Evolutionary conservation across 2,329 filamentous ascomycete genomes (phyloP).

Genomic region (Cladobotryum mycophilum): DNA sequence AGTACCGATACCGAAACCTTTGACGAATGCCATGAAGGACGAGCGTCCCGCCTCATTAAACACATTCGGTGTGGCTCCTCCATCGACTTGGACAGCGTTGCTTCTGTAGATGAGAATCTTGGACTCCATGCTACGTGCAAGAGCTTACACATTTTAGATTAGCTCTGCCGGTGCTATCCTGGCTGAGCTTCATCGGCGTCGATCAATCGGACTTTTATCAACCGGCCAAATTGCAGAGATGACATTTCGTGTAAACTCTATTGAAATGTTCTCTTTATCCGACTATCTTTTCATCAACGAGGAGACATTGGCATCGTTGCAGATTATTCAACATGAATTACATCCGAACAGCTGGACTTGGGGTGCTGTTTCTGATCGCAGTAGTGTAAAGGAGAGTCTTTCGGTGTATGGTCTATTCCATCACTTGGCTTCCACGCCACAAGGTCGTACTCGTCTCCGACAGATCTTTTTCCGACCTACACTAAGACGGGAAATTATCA

Average conservation of each 20-base stretch:
- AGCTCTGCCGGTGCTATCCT: slow-evolving; percentile 85
- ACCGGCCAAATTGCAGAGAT: slow-evolving; percentile 47
- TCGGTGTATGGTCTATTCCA: slow-evolving; percentile 82
- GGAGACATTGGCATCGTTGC: slow-evolving; percentile 75
- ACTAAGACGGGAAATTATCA: slow-evolving; percentile 60
- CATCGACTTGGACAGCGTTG: slow-evolving; percentile 66
- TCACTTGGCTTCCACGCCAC: slow-evolving; percentile 65
- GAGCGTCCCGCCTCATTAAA: slow-evolving; percentile 50
- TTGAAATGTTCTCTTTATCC: slow-evolving; percentile 70
- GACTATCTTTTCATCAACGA: slow-evolving; percentile 69
- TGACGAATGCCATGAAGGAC: slow-evolving; percentile 31
- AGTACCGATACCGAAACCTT: slow-evolving; percentile 25
- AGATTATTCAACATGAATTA: slow-evolving; percentile 75
- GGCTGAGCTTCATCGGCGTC: slow-evolving; percentile 62
- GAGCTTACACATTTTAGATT: slow-evolving; percentile 40
- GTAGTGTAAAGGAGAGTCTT: slow-evolving; percentile 69
- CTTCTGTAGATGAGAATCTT: slow-evolving; percentile 47
- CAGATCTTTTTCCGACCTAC: slow-evolving; percentile 77
- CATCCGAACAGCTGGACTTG: slow-evolving; percentile 78
- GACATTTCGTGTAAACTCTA: slow-evolving; percentile 50
- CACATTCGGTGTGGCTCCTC: slow-evolving; percentile 62
- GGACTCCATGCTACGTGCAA: neutral
- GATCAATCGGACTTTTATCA: slow-evolving; percentile 54
- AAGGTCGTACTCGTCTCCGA: slow-evolving; percentile 69
- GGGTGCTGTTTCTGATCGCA: slow-evolving; percentile 39